Base-by-base conservation (phyloP, 148 eudicot species). In the Simmondsia chinensis region DNA sequence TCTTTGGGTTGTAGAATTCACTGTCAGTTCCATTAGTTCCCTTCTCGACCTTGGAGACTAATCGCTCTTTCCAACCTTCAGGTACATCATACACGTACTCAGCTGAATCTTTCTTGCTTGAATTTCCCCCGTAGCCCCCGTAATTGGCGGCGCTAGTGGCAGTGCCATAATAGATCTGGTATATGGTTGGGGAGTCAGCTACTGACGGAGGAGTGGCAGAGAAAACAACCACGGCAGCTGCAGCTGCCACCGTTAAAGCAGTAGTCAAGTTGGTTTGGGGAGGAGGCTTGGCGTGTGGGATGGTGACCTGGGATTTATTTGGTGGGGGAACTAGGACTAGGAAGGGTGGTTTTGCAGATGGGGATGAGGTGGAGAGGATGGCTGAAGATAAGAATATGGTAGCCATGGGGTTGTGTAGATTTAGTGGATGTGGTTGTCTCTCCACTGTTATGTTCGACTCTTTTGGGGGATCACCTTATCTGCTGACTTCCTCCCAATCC, bases 71-170 rank as follows among this genome's bases (percentile, higher is more conserved):
- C 96, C 96, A 88, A 2, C 96, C 96, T 0, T 71, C 68, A 0
- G 97, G 97, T 3, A 88, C 84, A 10, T 88, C 94, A 49, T 88
- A 88, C 0, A 62, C 30, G 72, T 88, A 88, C 65, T 88, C 94
- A 0, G 97, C 94, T 0, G 94, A 71, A 54, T 80, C 84, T 39
- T 81, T 69, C 49, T 83, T 83, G 65, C 60, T 75, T 0, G 94
- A 69, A 52, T 88, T 88, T 5, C 94, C 97, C 0, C 97, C 94
- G 47, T 76, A 88, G 8, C 96, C 94, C 20, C 96, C 96, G 45
- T 87, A 87, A 44, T 81, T 88, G 43, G 94, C 83, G 0, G 97
- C 97, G 21, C 94, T 81, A 4, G 97, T 87, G 6, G 97, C 97
- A 0, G 94, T 83, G 32, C 94, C 97, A 48, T 88, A 88, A 84